Evolutionary conservation across 1,284 basidiomycete genomes (phyloP).

Genomic region (Lentinus polychrous): DNA sequence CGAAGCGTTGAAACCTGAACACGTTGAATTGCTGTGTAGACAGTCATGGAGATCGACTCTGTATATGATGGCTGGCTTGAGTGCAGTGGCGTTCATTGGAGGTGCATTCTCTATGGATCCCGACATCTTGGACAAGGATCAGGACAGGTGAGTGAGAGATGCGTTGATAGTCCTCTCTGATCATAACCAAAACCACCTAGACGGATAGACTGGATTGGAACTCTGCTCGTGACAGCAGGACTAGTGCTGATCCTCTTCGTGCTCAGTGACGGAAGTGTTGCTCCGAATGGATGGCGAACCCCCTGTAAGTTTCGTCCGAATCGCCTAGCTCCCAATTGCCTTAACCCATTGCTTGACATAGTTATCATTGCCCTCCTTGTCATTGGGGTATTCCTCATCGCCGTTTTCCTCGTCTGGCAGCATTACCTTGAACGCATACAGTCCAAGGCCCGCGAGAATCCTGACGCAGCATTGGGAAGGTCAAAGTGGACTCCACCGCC

Average conservation of each 20-base stretch:
- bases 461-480: slow-evolving; percentile 2
- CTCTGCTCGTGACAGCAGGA: slow-evolving; percentile 65
- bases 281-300: slow-evolving; percentile 68
- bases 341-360: not conserved
- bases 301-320: not conserved
- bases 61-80: slow-evolving; percentile 43
- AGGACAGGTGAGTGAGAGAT: slow-evolving; percentile 29
- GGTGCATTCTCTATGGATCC: slow-evolving; percentile 41
- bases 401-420: slow-evolving; percentile 66
- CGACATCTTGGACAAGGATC: slow-evolving; percentile 36
- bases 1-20: not conserved
- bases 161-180: not conserved
- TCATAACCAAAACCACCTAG: not conserved
- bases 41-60: slow-evolving; percentile 50
- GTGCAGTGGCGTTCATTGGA: slow-evolving; percentile 30
- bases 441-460: slow-evolving; percentile 1
- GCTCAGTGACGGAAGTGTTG: slow-evolving; percentile 67
- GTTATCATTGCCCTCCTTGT: slow-evolving; percentile 59
- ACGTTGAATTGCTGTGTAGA: not conserved
- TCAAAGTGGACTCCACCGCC: slow-evolving; percentile 47
- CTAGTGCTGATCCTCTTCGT: slow-evolving; percentile 77
- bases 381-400: slow-evolving; percentile 52
- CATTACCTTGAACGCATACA: slow-evolving; percentile 45
- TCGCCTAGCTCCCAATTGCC: not conserved
- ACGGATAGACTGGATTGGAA: slow-evolving; percentile 81